A percentile compares a stretch with the other conserved stretches of the same genome.
phyloP scores from a whole-genome alignment of 2,329 filamentous ascomycete genomes.

The Pseudogymnoascus destructans region DNA sequence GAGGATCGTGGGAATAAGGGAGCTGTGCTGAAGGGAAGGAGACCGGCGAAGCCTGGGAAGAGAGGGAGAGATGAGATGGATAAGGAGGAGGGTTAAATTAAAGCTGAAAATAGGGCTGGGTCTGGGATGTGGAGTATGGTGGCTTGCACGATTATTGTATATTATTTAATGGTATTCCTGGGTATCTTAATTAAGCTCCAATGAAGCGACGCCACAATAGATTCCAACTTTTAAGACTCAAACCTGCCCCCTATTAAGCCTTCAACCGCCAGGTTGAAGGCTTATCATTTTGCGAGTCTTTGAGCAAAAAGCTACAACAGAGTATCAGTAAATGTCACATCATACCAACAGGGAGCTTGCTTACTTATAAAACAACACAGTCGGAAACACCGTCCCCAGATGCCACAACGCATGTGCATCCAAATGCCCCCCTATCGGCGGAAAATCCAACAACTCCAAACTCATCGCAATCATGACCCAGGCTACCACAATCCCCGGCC shows the following conservation, averaged over 20 bases:
- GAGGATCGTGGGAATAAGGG: slow-evolving; percentile 47
- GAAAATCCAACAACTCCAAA: slow-evolving; percentile 86
- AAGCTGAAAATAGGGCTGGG: background rate
- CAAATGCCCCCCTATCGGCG: slow-evolving; percentile 66
- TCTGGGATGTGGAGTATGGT: slow-evolving; percentile 1
- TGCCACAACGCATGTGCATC: slow-evolving; percentile 97
- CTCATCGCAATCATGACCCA: slow-evolving; percentile 94
- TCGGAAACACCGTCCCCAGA: slow-evolving; percentile 77
- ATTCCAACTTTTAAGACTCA: background rate
- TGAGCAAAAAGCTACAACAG: slow-evolving; percentile 61
- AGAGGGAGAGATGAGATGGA: slow-evolving; percentile 36
- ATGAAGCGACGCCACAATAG: background rate
- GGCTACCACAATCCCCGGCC: slow-evolving; percentile 81
- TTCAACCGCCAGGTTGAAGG: slow-evolving; percentile 61
- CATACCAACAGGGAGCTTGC: slow-evolving; percentile 38
- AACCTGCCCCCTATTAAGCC: slow-evolving; percentile 32
- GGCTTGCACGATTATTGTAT: background rate
- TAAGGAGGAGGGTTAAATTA: slow-evolving; percentile 25
- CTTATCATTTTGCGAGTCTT: slow-evolving; percentile 73
- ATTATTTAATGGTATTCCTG: background rate
- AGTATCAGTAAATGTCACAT: slow-evolving; percentile 12
- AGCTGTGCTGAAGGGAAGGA: slow-evolving; percentile 36
- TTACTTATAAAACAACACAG: slow-evolving; percentile 88
- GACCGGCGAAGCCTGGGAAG: slow-evolving; percentile 37
- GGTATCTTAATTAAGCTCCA: slow-evolving; percentile 1